Base-by-base conservation (phyloP, 352 stramenopile species). In the Halophytophthora polymorphica region DNA sequence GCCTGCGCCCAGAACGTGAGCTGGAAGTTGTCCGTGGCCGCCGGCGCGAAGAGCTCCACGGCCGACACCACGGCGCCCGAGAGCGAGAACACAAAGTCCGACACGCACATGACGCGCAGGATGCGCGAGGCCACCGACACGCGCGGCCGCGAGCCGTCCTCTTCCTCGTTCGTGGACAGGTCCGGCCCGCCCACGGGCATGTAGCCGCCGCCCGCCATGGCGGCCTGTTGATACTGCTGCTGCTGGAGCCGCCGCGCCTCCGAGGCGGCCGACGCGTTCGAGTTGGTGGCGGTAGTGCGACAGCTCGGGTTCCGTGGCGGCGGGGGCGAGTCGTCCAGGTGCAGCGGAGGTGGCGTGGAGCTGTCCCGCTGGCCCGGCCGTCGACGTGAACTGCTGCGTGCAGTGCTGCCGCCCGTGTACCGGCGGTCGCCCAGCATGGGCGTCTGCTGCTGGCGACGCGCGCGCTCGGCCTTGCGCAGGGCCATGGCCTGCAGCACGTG, bases 81-180 rank as follows among this genome's bases (percentile, higher is more conserved):
- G n/a, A 83, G 17, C 3, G 75, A 88, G 58, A 90, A 90, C 43
- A 72, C 50, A 19, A 88, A 67, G 48, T 93, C 82, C 5, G 73
- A 83, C n/a, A 84, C 58, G 50, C 80, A 90, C 48, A 80, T 77
- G 8, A 77, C 80, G 35, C 80, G 73, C 46, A 90, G 48, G 37
- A 90, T 88, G 2, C 75, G 61, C 8, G 80, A 87, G 0, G 77
- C 72, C 8, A 82, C 71, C 2, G 80, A 83, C 6, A 82, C 73
- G 28, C 70, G 53, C 1, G 66, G 47, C 0, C 54, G 52, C 4
- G 40, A 17, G 37, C 64, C 63, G 48, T 68, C 61, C 49, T 76
- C 65, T 25, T 50, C 56, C 17, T 69, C 61, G 36, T 74, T 64
- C 0, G 58, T 69, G 0, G 55, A 61, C 13, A 62, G n/a, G 13